Evolutionary conservation across 768 basidiomycete genomes (phyloP).

Genomic region (Russula virescens): DNA sequence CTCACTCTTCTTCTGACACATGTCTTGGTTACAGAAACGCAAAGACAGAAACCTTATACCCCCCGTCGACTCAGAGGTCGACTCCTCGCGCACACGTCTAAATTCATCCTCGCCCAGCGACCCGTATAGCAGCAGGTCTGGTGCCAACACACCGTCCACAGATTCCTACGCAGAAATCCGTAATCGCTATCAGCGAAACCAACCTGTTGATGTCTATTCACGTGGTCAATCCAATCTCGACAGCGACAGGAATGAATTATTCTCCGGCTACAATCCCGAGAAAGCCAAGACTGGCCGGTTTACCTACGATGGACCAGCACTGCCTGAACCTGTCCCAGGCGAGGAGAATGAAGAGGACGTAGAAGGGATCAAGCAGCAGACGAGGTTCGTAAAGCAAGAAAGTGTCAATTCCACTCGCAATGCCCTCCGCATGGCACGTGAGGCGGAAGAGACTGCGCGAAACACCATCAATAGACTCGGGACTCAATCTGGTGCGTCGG

Average conservation of each 20-base stretch:
- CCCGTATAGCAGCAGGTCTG: constrained; percentile 38
- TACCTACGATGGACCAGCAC: constrained; percentile 45
- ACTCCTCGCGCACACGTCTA: constrained; percentile 32
- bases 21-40: constrained; percentile 61
- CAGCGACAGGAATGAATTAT: constrained; percentile 65
- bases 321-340: constrained; percentile 47
- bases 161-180: constrained; percentile 9
- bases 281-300: constrained; percentile 58
- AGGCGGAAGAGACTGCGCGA: constrained; percentile 92
- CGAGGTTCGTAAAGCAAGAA: constrained; percentile 85
- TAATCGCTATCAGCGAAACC: constrained; percentile 49
- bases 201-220: constrained; percentile 56
- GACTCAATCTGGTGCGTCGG: constrained; percentile 82
- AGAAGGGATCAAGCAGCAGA: constrained; percentile 93
- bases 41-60: constrained; percentile 64
- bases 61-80: constrained; percentile 43
- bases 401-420: constrained; percentile 85
- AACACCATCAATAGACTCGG: constrained; percentile 79
- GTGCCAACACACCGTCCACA: constrained; percentile 20
- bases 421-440: constrained; percentile 87
- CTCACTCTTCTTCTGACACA: constrained; percentile 30
- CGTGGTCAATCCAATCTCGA: constrained; percentile 56
- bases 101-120: constrained; percentile 50
- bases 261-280: constrained; percentile 64
- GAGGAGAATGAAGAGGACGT: constrained; percentile 83